phyloP scores from a whole-genome alignment of 352 stramenopile genomes.

The Phytophthora pisi region DNA sequence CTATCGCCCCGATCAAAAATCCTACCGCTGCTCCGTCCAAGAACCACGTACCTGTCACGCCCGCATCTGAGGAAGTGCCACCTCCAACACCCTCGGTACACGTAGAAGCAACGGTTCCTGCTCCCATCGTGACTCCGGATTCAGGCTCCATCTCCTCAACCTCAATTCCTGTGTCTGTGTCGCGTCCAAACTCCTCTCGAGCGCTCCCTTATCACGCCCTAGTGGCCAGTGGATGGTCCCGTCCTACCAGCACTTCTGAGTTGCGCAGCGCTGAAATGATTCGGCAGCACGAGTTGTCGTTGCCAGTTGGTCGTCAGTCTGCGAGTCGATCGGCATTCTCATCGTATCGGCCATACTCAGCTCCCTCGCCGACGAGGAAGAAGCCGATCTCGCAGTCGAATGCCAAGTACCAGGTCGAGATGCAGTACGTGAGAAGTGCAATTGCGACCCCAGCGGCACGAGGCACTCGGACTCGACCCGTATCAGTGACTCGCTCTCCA shows the following conservation, averaged over 20 bases:
- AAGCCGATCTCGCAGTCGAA: slow-evolving; percentile 17
- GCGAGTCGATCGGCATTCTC: slow-evolving; percentile 10
- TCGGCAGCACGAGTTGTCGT: slow-evolving; percentile 34
- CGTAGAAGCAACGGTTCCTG: neutral
- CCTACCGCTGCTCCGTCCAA: neutral
- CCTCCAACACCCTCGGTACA: neutral
- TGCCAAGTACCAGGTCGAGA: slow-evolving; percentile 51
- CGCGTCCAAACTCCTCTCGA: neutral
- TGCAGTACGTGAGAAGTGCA: slow-evolving; percentile 54
- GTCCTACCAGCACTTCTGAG: slow-evolving; percentile 15
- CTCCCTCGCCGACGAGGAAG: slow-evolving; percentile 28
- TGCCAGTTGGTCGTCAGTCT: slow-evolving; percentile 4
- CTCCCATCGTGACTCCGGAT: neutral
- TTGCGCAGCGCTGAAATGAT: slow-evolving; percentile 54
- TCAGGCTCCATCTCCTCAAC: neutral
- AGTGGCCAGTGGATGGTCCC: slow-evolving; percentile 12
- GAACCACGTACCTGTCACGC: neutral
- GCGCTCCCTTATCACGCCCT: neutral
- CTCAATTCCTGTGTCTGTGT: neutral
- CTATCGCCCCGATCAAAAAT: neutral
- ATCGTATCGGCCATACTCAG: slow-evolving; percentile 21
- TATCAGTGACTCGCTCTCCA: slow-evolving; percentile 12
- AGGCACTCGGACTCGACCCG: slow-evolving; percentile 7
- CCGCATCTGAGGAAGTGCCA: neutral
- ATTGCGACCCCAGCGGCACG: slow-evolving; percentile 24